phyloP scores from a whole-genome alignment of 1,139 yeast genomes.

The Pichia sp. region DNA sequence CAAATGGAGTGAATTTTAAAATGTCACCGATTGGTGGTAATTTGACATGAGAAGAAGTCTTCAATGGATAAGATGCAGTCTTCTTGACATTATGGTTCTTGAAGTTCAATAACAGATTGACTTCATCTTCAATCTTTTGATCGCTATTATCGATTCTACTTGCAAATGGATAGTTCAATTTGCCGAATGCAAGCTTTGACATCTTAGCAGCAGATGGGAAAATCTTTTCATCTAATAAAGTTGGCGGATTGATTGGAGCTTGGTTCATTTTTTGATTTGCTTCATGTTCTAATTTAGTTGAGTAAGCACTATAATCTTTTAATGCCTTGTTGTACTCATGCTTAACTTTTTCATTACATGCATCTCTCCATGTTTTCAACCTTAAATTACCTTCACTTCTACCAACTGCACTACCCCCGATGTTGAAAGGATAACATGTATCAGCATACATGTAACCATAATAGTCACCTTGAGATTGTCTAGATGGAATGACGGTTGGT shows the following conservation, averaged over 20 bases:
- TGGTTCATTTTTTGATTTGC: background rate
- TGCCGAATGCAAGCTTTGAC: background rate
- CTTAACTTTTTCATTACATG: constrained; percentile 28
- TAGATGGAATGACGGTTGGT: constrained; percentile 19
- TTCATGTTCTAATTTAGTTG: constrained; percentile 14
- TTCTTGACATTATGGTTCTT: background rate
- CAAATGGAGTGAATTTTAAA: constrained; percentile 18
- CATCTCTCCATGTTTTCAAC: constrained; percentile 33
- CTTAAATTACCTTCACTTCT: constrained; percentile 26
- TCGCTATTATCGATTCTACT: constrained; percentile 31
- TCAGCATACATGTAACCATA: constrained; percentile 33
- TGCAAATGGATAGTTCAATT: constrained; percentile 10
- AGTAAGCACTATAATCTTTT: constrained; percentile 29
- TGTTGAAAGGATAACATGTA: constrained; percentile 46
- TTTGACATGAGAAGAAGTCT: background rate
- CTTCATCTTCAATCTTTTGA: constrained; percentile 2
- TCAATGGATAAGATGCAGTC: constrained; percentile 5
- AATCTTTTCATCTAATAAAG: constrained; percentile 2
- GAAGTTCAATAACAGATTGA: constrained; percentile 1
- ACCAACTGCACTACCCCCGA: constrained; percentile 29
- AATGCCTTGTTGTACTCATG: constrained; percentile 28
- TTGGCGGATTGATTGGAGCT: constrained; percentile 3
- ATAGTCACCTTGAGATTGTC: constrained; percentile 5
- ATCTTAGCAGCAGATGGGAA: constrained; percentile 14
- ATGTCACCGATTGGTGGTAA: constrained; percentile 22